Evolutionary conservation across 345 rosid species (phyloP), one percentile per base, ranked within the genome.

Genomic region (Anacardium occidentale): DNA sequence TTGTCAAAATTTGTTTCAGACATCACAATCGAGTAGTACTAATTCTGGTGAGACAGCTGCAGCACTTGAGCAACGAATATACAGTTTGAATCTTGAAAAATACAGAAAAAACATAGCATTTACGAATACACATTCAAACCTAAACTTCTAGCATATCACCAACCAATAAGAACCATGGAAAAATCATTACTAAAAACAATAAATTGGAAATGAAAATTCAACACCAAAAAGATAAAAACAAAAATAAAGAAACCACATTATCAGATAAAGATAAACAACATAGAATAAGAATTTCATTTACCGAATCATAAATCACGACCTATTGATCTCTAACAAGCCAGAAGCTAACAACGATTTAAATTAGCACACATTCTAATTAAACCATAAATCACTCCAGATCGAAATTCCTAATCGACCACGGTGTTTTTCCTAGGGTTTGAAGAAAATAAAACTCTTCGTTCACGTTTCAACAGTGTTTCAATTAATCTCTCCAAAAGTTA

Each of bases 341-440:
- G 24, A 65, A 15, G 4, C 54, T 34, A 22, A 51, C 48, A 5
- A 15, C 11, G 61, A 42, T 24, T 25, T 25, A 69, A 7, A 74
- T 29, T 40, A 66, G 13, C 63, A 77, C 29, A 70, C 34, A 52
- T 70, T 51, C 68, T 68, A 32, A 54, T 32, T 42, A 53, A 63
- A 44, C 24, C 50, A 64, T 10, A 60, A 54, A 56, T 44, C 65
- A 57, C 53, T 42, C 64, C 76, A 73, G 78, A 80, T 72, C 82
- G 65, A 69, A 62, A 72, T 29, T 55, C 66, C 58, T 45, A 22
- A 44, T 56, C 44, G 22, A 66, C 34, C 61, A 9, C 10, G 2
- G 4, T 22, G 17, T 40, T 37, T 37, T 44, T 42, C 17, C 72
- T 71, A 79, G 71, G 78, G 74, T 70, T 78, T 62, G 62, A 29